phyloP scores from a whole-genome alignment of 2,329 filamentous ascomycete species.

The Blastomyces emzantsi region DNA sequence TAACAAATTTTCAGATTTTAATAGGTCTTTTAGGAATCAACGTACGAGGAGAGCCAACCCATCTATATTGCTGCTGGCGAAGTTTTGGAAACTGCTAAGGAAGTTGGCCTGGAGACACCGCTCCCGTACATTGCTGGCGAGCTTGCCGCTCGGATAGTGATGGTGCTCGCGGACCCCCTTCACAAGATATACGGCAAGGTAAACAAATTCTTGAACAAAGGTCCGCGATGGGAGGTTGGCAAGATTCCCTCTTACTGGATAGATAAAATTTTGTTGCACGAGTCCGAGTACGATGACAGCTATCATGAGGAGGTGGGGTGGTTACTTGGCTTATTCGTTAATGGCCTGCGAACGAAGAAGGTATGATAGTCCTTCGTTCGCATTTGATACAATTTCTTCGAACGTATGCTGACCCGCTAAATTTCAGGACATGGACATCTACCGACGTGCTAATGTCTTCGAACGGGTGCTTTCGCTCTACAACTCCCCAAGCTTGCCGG shows the following conservation, averaged over 20 bases:
- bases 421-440: constrained; percentile 39
- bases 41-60: constrained; percentile 66
- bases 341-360: constrained; percentile 50
- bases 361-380: constrained; percentile 26
- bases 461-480: constrained; percentile 66
- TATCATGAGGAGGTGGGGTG: constrained; percentile 66
- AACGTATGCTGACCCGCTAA: background rate
- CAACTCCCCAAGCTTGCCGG: constrained; percentile 54
- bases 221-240: constrained; percentile 60
- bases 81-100: constrained; percentile 61
- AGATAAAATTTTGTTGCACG: constrained; percentile 63
- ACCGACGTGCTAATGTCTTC: constrained; percentile 55
- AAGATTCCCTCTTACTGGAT: constrained; percentile 52
- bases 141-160: constrained; percentile 62
- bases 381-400: background rate
- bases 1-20: background rate
- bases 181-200: constrained; percentile 79
- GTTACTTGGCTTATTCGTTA: constrained; percentile 62
- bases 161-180: constrained; percentile 64
- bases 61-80: constrained; percentile 73
- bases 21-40: constrained; percentile 47
- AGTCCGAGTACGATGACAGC: constrained; percentile 62
- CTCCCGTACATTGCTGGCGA: constrained; percentile 66
- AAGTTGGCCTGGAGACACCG: constrained; percentile 46
- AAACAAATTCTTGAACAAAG: constrained; percentile 71